Percentiles rank a stretch among this genome's conserved stretches.
phyloP scores from a whole-genome alignment of 148 eudicot species.

The Rhododendron molle region DNA sequence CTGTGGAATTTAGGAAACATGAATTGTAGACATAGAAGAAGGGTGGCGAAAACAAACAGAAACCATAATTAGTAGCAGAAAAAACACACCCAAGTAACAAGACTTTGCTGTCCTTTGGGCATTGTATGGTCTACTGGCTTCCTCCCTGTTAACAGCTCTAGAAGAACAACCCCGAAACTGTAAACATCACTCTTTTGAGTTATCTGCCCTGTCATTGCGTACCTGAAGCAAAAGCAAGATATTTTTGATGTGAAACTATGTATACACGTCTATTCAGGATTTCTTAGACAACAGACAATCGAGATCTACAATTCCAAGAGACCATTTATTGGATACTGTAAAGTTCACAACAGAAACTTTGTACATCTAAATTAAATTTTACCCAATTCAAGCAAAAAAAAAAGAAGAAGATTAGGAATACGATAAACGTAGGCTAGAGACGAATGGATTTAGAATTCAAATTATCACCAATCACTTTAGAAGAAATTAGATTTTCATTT shows the following conservation, averaged over 20 bases:
- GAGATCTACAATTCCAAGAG: neutral
- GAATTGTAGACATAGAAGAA: neutral
- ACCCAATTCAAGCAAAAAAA: neutral
- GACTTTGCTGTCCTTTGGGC: constrained; percentile 97
- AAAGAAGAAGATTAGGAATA: neutral
- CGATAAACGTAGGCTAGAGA: neutral
- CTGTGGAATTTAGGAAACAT: constrained; percentile 30
- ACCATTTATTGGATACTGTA: neutral
- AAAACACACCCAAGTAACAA: constrained; percentile 77
- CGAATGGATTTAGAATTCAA: neutral
- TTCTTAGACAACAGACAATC: neutral
- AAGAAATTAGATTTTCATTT: neutral
- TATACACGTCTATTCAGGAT: neutral
- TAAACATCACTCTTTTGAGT: constrained; percentile 95
- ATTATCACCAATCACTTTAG: neutral
- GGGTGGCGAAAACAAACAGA: neutral
- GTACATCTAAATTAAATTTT: neutral
- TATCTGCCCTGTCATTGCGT: constrained; percentile 97
- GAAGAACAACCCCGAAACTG: constrained; percentile 94
- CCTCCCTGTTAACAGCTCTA: constrained; percentile 92
- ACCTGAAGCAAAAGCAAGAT: constrained; percentile 36
- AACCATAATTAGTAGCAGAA: neutral
- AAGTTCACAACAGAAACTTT: neutral
- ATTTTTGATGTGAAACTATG: neutral
- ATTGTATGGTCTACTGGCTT: constrained; percentile 96